These are phyloP conservation scores for Suhomyces faveliae DNA, from an alignment of 805 yeast species.

Conservation along the genomic window DNA sequence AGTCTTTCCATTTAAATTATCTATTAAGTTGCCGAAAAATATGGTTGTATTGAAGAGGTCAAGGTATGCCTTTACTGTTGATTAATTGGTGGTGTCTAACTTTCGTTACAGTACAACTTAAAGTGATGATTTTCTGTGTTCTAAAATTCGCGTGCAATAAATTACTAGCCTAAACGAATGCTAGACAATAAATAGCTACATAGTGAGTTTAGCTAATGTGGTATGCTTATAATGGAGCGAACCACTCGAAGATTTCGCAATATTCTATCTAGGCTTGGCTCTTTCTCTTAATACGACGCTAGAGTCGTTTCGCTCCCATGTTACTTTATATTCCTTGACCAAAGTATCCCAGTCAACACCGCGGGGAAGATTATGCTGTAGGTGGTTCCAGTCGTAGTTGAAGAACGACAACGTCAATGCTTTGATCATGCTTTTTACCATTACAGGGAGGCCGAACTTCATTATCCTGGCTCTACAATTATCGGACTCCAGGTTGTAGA, in stretches of 20 bases:
- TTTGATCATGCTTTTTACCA: slow-evolving; percentile 30
- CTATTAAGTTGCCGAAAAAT: neutral
- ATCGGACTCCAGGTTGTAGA: slow-evolving; percentile 33
- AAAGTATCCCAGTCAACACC: slow-evolving; percentile 21
- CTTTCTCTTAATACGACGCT: slow-evolving; percentile 26
- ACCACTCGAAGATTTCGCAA: too few relatives aligned
- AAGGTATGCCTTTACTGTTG: neutral
- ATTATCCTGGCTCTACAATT: slow-evolving; percentile 34
- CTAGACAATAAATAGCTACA: too few relatives aligned
- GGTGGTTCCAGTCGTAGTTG: slow-evolving; percentile 26
- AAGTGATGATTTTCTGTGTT: too few relatives aligned
- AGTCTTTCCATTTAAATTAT: slow-evolving; percentile 12
- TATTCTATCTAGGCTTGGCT: neutral
- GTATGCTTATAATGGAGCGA: too few relatives aligned
- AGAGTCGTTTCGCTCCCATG: slow-evolving; percentile 33
- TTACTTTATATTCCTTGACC: slow-evolving; percentile 15
- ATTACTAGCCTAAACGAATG: too few relatives aligned
- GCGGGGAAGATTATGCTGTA: slow-evolving; percentile 31
- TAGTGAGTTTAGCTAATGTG: too few relatives aligned
- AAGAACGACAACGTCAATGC: slow-evolving; percentile 35
- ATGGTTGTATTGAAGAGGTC: neutral
- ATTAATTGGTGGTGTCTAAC: neutral
- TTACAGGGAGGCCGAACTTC: slow-evolving; percentile 40
- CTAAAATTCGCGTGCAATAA: too few relatives aligned
- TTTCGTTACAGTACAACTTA: too few relatives aligned